phyloP scores from a whole-genome alignment of 192 early-diverging fungal species.

The Borealophlyctis nickersoniae region DNA sequence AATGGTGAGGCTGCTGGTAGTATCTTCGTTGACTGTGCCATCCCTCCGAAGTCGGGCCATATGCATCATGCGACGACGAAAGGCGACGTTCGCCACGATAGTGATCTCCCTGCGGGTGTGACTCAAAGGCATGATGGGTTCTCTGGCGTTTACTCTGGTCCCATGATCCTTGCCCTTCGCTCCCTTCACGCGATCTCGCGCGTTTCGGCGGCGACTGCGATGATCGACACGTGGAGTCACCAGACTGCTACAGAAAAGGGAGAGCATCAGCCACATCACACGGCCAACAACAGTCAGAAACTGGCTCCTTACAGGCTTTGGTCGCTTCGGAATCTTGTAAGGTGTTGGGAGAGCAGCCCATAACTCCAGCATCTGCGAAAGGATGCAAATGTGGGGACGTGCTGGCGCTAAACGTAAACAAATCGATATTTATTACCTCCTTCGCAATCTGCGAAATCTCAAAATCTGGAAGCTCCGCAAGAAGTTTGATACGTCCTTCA shows the following conservation, averaged over 20 bases:
- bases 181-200: slow-evolving; percentile 1
- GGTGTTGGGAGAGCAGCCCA: slow-evolving; percentile 36
- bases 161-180: slow-evolving; percentile 3
- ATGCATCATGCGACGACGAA: too few relatives aligned
- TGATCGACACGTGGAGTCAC: neutral
- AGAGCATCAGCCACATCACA: too few relatives aligned
- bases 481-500: slow-evolving; percentile 59
- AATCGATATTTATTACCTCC: too few relatives aligned
- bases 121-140: neutral
- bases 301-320: slow-evolving; percentile 2
- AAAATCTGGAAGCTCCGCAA: slow-evolving; percentile 45
- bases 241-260: too few relatives aligned
- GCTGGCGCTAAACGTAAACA: slow-evolving; percentile 1
- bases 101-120: too few relatives aligned
- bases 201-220: slow-evolving; percentile 5
- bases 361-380: slow-evolving; percentile 31
- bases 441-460: slow-evolving; percentile 45
- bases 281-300: too few relatives aligned
- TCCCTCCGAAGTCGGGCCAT: too few relatives aligned
- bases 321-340: slow-evolving; percentile 51
- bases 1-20: too few relatives aligned
- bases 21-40: too few relatives aligned
- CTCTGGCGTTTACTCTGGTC: slow-evolving; percentile 4
- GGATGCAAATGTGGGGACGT: neutral
- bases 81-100: too few relatives aligned